These are phyloP conservation scores for Letharia lupina DNA, from an alignment of 495 filamentous ascomycete species.

Conservation along the genomic window DNA sequence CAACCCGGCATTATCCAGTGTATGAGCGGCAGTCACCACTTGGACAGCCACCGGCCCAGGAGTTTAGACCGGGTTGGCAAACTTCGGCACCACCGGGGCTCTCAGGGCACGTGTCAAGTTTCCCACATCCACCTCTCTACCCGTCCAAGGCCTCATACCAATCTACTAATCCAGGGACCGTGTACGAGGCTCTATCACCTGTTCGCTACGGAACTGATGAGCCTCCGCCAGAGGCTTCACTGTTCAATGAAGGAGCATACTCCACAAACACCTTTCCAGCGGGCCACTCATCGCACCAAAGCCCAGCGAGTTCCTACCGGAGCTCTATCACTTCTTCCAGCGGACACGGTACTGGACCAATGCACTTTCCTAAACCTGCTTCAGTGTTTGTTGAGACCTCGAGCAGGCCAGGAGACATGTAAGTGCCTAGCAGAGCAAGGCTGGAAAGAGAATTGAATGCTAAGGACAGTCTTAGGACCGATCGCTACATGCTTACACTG, in stretches of 20 bases:
- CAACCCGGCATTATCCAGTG: conserved; percentile 10
- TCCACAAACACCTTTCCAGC: conserved; percentile 10
- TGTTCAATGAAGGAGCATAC: conserved; percentile 20
- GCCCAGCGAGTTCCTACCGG: conserved; percentile 17
- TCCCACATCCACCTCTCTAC: conserved; percentile 21
- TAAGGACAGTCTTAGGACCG: conserved; percentile 20
- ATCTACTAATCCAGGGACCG: conserved; percentile 21
- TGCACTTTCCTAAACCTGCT: conserved; percentile 8
- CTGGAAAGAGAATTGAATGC: not conserved
- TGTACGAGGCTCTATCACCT: conserved; percentile 22
- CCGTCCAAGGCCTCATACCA: conserved; percentile 21
- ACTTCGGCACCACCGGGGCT: not conserved
- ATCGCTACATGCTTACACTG: conserved; percentile 55
- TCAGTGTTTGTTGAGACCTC: conserved; percentile 6
- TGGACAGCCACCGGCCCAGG: conserved; percentile 6
- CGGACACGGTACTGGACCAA: conserved; percentile 12
- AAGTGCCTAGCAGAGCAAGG: not conserved
- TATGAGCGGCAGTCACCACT: conserved; percentile 8
- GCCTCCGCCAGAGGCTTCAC: conserved; percentile 15
- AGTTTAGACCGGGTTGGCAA: conserved; percentile 8
- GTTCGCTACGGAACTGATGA: conserved; percentile 15
- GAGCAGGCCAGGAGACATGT: conserved; percentile 11
- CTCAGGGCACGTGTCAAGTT: conserved; percentile 11
- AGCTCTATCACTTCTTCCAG: conserved; percentile 22
- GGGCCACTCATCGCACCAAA: conserved; percentile 12